Base-by-base conservation (phyloP, 345 rosid species). In the Cardamine chenopodiifolia region DNA sequence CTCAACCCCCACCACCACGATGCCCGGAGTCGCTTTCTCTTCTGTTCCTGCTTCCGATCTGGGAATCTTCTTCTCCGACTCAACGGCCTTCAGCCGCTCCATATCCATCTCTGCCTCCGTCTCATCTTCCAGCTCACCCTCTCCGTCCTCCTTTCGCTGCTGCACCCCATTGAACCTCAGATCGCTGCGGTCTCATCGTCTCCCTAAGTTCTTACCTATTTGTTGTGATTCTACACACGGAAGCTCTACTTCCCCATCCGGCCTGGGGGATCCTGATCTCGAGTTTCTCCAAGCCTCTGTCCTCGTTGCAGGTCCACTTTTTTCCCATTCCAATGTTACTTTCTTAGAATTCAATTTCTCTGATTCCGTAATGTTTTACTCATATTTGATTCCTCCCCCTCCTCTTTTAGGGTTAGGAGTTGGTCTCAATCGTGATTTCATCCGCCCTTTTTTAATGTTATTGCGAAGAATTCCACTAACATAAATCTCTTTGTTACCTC, bases 271-370 rank as follows among this genome's bases (percentile, higher is more conserved):
- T 68, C 67, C 53, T 58, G 82, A 83, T 61, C 76, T 65, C 71
- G 86, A 83, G 68, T 91, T 77, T 62, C 89, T 91, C 49, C 83
- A 82, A 50, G 97, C 98, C 35, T 85, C 95, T 54, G 86, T 94
- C 80, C 97, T 89, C 78, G 65, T 86, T 23, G 76, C 94, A 86
- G 98, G 98, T 89, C 52, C 35, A 11, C 58, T 50, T 50, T 71
- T 39, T 8, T 14, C 17, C 31, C 39, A 39, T 14, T 23, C 14
- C 28, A 40, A 50, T 76, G 58, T 67, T 13, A 29, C 22, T 44
- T 8, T 37, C 4, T 45, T 6, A 12, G 4, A 7, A 39, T 62
- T 62, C 2, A 4, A 62, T 42, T 62, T n/a, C 48, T 39, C 18
- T 39, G 31, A 22, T 35, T 20, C 47, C 64, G 20, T 54, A 14